Base-by-base conservation (phyloP, 192 early-diverging fungal genomes). In the Paraglomus brasilianum region DNA sequence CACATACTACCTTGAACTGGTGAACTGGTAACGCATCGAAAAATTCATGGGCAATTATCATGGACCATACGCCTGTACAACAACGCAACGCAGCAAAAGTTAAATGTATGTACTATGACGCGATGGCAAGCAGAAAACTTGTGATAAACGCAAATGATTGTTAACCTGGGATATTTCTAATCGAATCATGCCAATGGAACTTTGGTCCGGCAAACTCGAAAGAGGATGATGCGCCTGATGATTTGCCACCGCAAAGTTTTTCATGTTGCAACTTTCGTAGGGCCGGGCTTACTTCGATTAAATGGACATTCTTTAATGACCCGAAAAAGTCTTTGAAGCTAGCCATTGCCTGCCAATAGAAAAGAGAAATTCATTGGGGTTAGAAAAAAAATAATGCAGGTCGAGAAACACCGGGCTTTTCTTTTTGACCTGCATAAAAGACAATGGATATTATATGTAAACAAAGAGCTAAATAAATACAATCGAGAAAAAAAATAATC, bases 11-110 rank as follows among this genome's bases (percentile, higher is more conserved):
- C 74, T 92, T 77, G 72, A 95, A 93, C 66, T 87, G 88, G 81
- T 92, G 90, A 19, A 97, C 81, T 0, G 97, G 95, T 57, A 98
- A 80, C 0, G 97, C 95, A 68, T 98, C 97, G 80, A 98, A 97
- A 62, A 97, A 97, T 79, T 98, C 97, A 78, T 98, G 95, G 0
- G 95, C 94, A 68, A 96, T 80, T 21, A 95, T 76, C 50, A 94
- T 66, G 14, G 91, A 88, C 55, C 85, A 87, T 46, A 74, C 71
- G 42, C 77, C 87, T 73, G 69, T 5, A 9, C 39, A 44, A 66
- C 36, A 14, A 4, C 11, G n/a, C 30, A 22, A 4, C 2, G 57
- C 4, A 41, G 5, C 0, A 7, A 51, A 14, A 14, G n/a, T 19
- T 10, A 8, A 15, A 11, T 19, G 30, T 47, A 64, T 30, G 22